Evolutionary conservation across 2,329 filamentous ascomycete species (phyloP).

Genomic region (Pestalotiopsis sp.): DNA sequence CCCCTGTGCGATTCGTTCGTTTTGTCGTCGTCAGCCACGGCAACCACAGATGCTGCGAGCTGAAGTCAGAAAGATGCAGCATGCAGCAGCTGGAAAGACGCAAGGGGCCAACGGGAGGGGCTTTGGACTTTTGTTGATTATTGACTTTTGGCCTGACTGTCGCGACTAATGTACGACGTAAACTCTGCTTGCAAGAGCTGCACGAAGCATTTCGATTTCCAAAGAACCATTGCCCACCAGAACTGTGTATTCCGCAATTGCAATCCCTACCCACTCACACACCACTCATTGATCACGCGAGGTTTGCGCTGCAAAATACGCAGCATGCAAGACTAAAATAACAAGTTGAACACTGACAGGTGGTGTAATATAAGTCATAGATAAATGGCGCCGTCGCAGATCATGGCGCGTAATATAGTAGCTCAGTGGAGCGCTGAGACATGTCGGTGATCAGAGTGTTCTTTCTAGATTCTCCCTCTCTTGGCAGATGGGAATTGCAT

Average conservation of each 20-base stretch:
- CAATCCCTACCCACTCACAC: background rate
- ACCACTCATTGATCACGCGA: background rate
- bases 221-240: too few relatives aligned
- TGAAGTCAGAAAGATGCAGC: background rate
- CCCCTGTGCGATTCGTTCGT: background rate
- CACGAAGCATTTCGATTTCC: too few relatives aligned
- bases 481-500: background rate
- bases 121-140: background rate
- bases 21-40: too few relatives aligned
- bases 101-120: background rate
- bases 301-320: background rate
- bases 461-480: background rate
- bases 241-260: too few relatives aligned
- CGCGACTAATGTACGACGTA: background rate
- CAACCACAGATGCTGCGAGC: too few relatives aligned
- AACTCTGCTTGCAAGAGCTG: background rate
- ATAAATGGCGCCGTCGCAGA: background rate
- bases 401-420: background rate
- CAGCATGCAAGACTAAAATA: background rate
- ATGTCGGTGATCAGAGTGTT: constrained; percentile 2
- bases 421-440: background rate
- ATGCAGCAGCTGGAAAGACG: background rate
- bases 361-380: background rate
- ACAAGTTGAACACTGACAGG: background rate
- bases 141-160: background rate